Evolutionary conservation across 352 stramenopile genomes (phyloP).

Genomic region (Phytophthora lateralis): DNA sequence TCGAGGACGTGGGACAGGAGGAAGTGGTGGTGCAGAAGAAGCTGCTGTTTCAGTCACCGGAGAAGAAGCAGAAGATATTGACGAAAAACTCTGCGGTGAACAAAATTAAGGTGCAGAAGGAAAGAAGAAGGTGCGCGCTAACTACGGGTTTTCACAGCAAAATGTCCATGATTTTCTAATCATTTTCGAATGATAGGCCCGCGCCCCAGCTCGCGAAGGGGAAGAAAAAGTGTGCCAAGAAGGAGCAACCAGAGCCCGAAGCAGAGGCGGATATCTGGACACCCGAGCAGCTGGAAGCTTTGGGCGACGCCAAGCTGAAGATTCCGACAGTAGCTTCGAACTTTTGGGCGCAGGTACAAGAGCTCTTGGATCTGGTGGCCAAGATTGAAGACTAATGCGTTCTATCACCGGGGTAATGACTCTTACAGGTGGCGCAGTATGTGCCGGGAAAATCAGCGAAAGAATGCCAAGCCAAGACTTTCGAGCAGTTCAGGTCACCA

Average conservation of each 20-base stretch:
- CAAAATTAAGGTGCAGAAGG: not conserved
- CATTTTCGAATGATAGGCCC: slow-evolving; percentile 3
- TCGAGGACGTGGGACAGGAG: slow-evolving; percentile 29
- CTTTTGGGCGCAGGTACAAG: slow-evolving; percentile 64
- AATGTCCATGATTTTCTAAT: not conserved
- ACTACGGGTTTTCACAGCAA: not conserved
- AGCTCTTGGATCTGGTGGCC: not conserved
- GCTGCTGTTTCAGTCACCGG: slow-evolving; percentile 34
- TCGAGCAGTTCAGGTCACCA: slow-evolving; percentile 58
- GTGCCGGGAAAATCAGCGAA: slow-evolving; percentile 64
- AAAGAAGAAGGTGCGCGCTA: slow-evolving; percentile 21
- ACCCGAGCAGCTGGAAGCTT: slow-evolving; percentile 49
- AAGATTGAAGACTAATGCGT: slow-evolving; percentile 4
- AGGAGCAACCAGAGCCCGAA: slow-evolving; percentile 29
- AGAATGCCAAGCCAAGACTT: slow-evolving; percentile 67
- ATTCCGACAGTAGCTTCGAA: slow-evolving; percentile 68
- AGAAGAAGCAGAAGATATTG: slow-evolving; percentile 3
- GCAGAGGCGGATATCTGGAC: slow-evolving; percentile 50
- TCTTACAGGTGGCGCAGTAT: slow-evolving; percentile 39
- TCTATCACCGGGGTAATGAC: not conserved
- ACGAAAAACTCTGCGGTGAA: not conserved
- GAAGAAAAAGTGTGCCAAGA: slow-evolving; percentile 16
- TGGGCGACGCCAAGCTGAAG: slow-evolving; percentile 59
- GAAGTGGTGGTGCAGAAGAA: slow-evolving; percentile 47
- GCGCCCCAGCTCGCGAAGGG: slow-evolving; percentile 12